A percentile compares a stretch with the other conserved stretches of the same genome.
These are phyloP conservation scores for Claviceps spartinae DNA, from an alignment of 2,329 filamentous ascomycete species.

Conservation along the genomic window DNA sequence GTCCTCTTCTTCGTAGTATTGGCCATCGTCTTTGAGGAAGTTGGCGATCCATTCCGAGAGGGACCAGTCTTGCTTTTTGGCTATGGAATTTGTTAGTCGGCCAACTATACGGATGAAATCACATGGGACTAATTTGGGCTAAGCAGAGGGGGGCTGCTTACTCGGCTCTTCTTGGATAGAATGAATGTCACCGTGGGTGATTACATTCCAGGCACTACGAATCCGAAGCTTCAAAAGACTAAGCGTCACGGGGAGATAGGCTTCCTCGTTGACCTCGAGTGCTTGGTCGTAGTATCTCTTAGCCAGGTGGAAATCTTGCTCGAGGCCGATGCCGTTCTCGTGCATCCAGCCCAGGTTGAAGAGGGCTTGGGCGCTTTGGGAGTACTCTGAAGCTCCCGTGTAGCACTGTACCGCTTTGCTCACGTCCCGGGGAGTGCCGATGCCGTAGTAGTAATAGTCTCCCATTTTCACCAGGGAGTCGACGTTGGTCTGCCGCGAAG, in stretches of 20 bases:
- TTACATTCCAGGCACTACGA: constrained; percentile 85
- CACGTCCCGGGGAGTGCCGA: constrained; percentile 57
- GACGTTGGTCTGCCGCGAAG: constrained; percentile 82
- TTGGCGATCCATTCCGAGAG: constrained; percentile 76
- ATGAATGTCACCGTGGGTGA: constrained; percentile 83
- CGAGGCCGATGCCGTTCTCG: constrained; percentile 84
- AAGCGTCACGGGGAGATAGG: constrained; percentile 83
- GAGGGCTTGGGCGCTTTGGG: constrained; percentile 84
- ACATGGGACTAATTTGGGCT: no score
- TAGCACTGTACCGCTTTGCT: constrained; percentile 92
- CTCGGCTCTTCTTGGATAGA: constrained; percentile 81
- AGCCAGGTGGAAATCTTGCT: constrained; percentile 92
- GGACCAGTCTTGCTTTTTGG: constrained; percentile 58
- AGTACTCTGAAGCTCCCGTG: constrained; percentile 76
- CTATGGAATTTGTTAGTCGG: constrained; percentile 25
- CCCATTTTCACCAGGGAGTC: constrained; percentile 97
- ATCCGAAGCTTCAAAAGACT: constrained; percentile 74
- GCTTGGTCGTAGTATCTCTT: constrained; percentile 94
- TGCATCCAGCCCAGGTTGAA: constrained; percentile 99
- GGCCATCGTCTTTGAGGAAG: constrained; percentile 60
- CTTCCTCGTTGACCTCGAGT: constrained; percentile 80
- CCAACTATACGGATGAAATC: no score
- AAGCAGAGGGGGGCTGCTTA: constrained; percentile 29
- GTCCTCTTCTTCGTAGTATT: constrained; percentile 48
- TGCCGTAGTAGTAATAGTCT: constrained; percentile 83